Percentiles rank a stretch among this genome's conserved stretches.
These are phyloP conservation scores for Pseudopithomyces maydicus DNA, from an alignment of 2,329 filamentous ascomycete species.

Conservation along the genomic window DNA sequence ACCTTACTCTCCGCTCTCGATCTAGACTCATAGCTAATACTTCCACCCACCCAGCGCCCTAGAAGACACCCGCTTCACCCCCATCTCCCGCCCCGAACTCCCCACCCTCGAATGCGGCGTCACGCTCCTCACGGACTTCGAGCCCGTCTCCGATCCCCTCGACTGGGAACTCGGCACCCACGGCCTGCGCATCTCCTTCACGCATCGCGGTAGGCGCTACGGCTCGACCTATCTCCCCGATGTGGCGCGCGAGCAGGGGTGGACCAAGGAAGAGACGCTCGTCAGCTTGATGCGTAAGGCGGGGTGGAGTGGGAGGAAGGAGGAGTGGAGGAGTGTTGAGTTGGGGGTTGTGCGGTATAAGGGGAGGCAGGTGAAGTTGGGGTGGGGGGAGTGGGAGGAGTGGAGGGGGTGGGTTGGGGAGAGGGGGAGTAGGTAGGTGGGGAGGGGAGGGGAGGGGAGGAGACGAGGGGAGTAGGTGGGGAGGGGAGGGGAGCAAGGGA, in stretches of 20 bases:
- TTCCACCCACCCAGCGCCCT: no score
- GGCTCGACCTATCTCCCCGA: slow-evolving; percentile 92
- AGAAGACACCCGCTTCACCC: slow-evolving; percentile 66
- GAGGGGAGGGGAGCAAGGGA: no score
- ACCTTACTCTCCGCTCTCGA: no score
- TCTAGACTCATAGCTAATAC: no score
- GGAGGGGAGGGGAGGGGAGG: neutral
- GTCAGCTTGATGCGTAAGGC: slow-evolving; percentile 92
- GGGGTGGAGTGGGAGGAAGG: slow-evolving; percentile 75
- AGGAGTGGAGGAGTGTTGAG: slow-evolving; percentile 77
- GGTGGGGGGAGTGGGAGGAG: slow-evolving; percentile 74
- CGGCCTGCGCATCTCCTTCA: slow-evolving; percentile 85
- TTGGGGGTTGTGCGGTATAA: slow-evolving; percentile 84
- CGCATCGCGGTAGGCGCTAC: slow-evolving; percentile 72
- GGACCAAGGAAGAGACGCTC: slow-evolving; percentile 91
- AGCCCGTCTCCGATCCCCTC: slow-evolving; percentile 71
- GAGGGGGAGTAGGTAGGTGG: slow-evolving; percentile 28
- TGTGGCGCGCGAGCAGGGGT: slow-evolving; percentile 89
- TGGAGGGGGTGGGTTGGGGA: slow-evolving; percentile 76
- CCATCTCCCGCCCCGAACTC: slow-evolving; percentile 54
- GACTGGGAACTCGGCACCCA: slow-evolving; percentile 90
- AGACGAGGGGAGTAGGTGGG: no score
- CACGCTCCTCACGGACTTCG: slow-evolving; percentile 85
- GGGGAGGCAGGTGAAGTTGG: slow-evolving; percentile 75
- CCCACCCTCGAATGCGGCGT: slow-evolving; percentile 56